Conservation (phyloP, 2,329 filamentous ascomycete genomes). For the Xylariales sp. region DNA sequence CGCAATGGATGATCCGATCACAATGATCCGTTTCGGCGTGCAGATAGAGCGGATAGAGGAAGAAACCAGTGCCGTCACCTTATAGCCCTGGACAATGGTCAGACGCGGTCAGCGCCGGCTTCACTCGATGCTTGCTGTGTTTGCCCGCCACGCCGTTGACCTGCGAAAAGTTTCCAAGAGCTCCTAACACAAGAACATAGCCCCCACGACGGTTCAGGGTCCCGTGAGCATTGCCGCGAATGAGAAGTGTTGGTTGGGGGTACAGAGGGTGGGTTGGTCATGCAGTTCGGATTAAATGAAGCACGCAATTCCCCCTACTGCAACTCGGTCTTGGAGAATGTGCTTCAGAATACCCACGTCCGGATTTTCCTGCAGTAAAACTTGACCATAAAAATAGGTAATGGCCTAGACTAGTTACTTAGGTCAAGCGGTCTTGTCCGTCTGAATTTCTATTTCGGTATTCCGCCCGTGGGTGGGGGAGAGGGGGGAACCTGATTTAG, state of each 20-base stretch:
- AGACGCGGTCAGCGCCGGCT: slow-evolving; percentile 14
- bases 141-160: slow-evolving; percentile 8
- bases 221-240: slow-evolving; percentile 35
- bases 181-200: slow-evolving; percentile 23
- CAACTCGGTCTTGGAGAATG: slow-evolving; percentile 35
- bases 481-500: no score
- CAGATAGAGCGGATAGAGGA: slow-evolving; percentile 16
- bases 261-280: slow-evolving; percentile 23
- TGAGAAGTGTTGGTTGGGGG: slow-evolving; percentile 17
- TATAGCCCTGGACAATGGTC: slow-evolving; percentile 10
- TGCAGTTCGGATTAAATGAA: slow-evolving; percentile 32
- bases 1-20: neutral
- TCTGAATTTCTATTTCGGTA: slow-evolving; percentile 12
- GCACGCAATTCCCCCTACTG: slow-evolving; percentile 44
- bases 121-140: neutral
- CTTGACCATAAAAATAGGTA: slow-evolving; percentile 26
- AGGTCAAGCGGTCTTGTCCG: neutral
- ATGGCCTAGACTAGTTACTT: slow-evolving; percentile 2
- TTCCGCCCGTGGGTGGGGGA: slow-evolving; percentile 20
- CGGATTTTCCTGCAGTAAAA: slow-evolving; percentile 16
- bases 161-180: slow-evolving; percentile 1
- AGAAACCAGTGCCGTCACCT: slow-evolving; percentile 18
- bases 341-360: slow-evolving; percentile 3
- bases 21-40: slow-evolving; percentile 11
- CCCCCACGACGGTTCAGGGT: slow-evolving; percentile 35